Evolutionary conservation across 1,284 basidiomycete genomes (phyloP).

Genomic region (Trichosporon faecale): DNA sequence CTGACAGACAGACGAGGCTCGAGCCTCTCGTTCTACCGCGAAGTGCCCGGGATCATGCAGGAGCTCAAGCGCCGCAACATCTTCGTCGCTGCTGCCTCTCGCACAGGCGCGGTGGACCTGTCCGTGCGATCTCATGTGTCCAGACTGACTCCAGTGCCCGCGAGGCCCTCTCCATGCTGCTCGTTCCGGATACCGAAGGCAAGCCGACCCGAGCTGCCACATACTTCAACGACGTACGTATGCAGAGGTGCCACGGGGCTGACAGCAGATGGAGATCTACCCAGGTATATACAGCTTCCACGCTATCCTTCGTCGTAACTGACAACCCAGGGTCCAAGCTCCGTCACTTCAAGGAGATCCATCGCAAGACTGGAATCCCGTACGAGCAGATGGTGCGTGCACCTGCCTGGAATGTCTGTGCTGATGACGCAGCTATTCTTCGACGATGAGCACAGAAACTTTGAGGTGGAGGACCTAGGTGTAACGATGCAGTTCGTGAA

Average conservation of each 20-base stretch:
- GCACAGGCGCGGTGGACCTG: conserved; percentile 68
- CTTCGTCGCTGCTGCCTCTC: conserved; percentile 69
- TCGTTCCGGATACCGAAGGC: conserved; percentile 59
- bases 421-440: conserved; percentile 63
- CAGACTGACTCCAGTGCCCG: conserved; percentile 59
- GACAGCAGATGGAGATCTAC: conserved; percentile 68
- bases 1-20: conserved; percentile 56
- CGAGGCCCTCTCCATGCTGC: conserved; percentile 67
- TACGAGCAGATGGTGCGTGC: conserved; percentile 73
- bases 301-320: not conserved
- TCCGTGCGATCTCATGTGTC: conserved; percentile 52
- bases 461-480: conserved; percentile 68
- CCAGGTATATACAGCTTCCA: conserved; percentile 56
- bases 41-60: conserved; percentile 73
- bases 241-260: not conserved
- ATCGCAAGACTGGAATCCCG: conserved; percentile 72
- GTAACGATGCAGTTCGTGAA: conserved; percentile 62
- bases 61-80: conserved; percentile 59
- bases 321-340: conserved; percentile 66
- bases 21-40: conserved; percentile 65
- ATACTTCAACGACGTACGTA: conserved; percentile 63
- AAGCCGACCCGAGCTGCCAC: conserved; percentile 59
- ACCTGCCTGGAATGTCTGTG: conserved; percentile 34
- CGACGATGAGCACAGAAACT: conserved; percentile 74
- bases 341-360: conserved; percentile 71